Percentiles rank a stretch among this genome's conserved stretches.
These are phyloP conservation scores for Pseudogymnoascus sp. DNA, from an alignment of 2,329 filamentous ascomycete species.

Conservation along the genomic window DNA sequence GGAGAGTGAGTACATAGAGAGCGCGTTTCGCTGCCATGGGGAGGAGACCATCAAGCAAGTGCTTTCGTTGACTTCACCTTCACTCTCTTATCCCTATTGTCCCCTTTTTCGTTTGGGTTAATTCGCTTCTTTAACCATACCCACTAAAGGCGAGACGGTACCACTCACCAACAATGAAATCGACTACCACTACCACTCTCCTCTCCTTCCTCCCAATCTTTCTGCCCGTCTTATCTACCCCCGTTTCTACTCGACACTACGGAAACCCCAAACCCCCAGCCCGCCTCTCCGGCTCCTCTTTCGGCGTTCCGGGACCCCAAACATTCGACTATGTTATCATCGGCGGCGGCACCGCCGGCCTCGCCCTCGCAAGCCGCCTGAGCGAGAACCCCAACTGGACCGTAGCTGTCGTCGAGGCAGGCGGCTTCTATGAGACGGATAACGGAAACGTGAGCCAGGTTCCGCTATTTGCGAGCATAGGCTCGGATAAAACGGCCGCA, in stretches of 20 bases:
- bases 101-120: background rate
- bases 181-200: background rate
- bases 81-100: background rate
- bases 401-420: constrained; percentile 40
- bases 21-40: background rate
- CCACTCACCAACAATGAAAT: background rate
- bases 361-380: constrained; percentile 35
- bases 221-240: background rate
- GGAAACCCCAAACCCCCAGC: background rate
- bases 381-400: constrained; percentile 31
- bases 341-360: constrained; percentile 38
- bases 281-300: background rate
- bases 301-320: background rate
- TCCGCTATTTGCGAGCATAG: background rate
- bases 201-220: background rate
- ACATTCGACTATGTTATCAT: constrained; percentile 39
- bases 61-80: background rate
- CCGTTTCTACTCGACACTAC: background rate
- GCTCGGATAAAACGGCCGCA: background rate
- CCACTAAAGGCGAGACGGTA: background rate
- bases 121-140: background rate
- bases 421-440: constrained; percentile 24
- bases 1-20: background rate
- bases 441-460: constrained; percentile 18
- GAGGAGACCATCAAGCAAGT: background rate